Conservation (phyloP, 2,329 filamentous ascomycete species). For the Cladosporium velox region DNA sequence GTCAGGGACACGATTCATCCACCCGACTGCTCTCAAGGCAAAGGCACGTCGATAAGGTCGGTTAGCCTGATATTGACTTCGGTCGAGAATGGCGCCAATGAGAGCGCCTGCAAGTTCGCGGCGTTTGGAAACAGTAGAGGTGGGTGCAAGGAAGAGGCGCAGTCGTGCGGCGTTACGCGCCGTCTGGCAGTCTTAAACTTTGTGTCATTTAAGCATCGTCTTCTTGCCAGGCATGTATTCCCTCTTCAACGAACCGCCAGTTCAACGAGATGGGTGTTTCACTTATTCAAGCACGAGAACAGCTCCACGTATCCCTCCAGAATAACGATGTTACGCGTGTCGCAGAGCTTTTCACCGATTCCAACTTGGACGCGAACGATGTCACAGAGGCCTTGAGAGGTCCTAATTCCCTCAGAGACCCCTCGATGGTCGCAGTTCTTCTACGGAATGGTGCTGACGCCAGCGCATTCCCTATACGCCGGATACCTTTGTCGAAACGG, state of each 20-base stretch:
- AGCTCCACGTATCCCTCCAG: neutral
- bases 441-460: constrained; percentile 9
- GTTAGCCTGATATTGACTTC: too few relatives aligned
- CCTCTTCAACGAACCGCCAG: neutral
- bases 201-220: neutral
- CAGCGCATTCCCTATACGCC: neutral
- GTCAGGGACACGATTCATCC: neutral
- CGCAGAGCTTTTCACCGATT: neutral
- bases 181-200: neutral
- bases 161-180: neutral
- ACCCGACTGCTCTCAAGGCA: neutral
- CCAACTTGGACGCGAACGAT: neutral
- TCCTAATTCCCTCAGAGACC: neutral
- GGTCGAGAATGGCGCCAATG: too few relatives aligned
- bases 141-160: neutral
- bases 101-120: neutral
- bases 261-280: neutral
- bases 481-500: neutral
- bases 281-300: neutral
- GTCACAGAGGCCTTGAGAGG: neutral
- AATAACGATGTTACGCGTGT: neutral
- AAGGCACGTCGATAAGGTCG: too few relatives aligned
- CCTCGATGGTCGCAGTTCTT: neutral
- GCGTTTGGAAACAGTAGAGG: too few relatives aligned
- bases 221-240: neutral